Conservation (phyloP, 2,329 filamentous ascomycete species). For the Aspergillus fumigatiaffinis region DNA sequence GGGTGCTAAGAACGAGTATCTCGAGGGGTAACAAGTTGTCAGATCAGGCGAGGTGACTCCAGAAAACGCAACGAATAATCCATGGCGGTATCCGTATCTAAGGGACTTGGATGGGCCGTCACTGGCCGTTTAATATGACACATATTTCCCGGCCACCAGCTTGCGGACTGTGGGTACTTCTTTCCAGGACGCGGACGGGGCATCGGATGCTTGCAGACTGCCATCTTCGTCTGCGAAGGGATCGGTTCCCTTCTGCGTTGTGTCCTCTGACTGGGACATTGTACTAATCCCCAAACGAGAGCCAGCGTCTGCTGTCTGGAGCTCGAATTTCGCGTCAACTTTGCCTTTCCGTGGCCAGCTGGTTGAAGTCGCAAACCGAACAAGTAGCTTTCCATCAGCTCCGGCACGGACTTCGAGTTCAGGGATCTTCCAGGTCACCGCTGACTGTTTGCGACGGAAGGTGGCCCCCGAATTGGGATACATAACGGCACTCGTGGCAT, state of each 20-base stretch:
- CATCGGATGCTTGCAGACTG: slow-evolving; percentile 19
- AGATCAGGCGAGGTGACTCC: neutral
- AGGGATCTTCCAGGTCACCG: slow-evolving; percentile 44
- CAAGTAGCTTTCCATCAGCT: slow-evolving; percentile 70
- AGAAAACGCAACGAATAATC: neutral
- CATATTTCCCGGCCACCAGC: slow-evolving; percentile 72
- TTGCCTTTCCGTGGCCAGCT: slow-evolving; percentile 67
- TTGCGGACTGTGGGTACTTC: slow-evolving; percentile 64
- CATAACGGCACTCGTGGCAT: slow-evolving; percentile 43
- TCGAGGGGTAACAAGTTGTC: slow-evolving; percentile 7
- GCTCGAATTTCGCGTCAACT: slow-evolving; percentile 81
- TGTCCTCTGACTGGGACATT: slow-evolving; percentile 20
- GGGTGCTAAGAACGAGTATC: neutral
- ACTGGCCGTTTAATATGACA: slow-evolving; percentile 43
- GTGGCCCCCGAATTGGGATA: slow-evolving; percentile 42
- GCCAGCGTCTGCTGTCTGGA: slow-evolving; percentile 51
- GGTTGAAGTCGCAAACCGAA: slow-evolving; percentile 72
- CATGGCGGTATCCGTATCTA: neutral
- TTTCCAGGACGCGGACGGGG: slow-evolving; percentile 53
- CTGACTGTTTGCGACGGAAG: slow-evolving; percentile 45
- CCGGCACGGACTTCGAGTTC: slow-evolving; percentile 52
- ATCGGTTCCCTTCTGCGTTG: slow-evolving; percentile 34
- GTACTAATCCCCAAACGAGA: slow-evolving; percentile 63
- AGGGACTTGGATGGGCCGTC: too few species aligned
- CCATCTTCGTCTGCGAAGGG: slow-evolving; percentile 47